Evolutionary conservation across 2,329 filamentous ascomycete genomes (phyloP), one percentile per base, ranked within the genome.

Genomic region (Elsinoe necatrix): DNA sequence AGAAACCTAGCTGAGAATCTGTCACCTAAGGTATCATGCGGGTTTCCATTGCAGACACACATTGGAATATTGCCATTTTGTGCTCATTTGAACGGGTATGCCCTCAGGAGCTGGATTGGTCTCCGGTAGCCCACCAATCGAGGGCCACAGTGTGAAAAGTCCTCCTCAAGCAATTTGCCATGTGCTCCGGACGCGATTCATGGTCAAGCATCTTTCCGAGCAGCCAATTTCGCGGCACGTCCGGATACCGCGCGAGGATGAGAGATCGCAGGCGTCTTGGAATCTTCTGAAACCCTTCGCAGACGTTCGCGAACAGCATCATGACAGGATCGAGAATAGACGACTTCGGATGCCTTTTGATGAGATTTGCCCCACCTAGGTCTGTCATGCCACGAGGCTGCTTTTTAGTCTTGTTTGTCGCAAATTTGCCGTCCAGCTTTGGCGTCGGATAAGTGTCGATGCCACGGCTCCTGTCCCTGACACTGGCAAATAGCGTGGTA

Each of bases 231-330:
- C 48, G 34, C 48, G 34, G 34, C 29, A 52, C 20, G 31, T 25
- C 18, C 48, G 48, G 31, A 39, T 14, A 52, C 48, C 31, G 25
- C 48, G 48, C 37, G 48, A n/a, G 29, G 29, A 37, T n/a, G 16
- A 18, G 16, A 7, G 16, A 8, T 18, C 14, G 48, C 31, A 8
- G 48, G 31, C 31, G 29, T 52, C 29, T 52, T 52, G 27, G 48
- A 52, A 52, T 29, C 48, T 52, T 52, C 48, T 52, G 48, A 52
- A 52, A 52, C 48, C 31, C 48, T 52, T 52, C 34, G 48, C 31
- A 20, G 29, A 37, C 48, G 34, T 34, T 35, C 25, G 45, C 45
- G 29, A 50, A 31, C 25, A 50, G 31, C 45, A 50, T 50, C 45
- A 50, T 50, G 45, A 50, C 45, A 50, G 25, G 25, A 50, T 34